These are phyloP conservation scores for button mushroom (Agaricus bisporus) DNA, from an alignment of 768 basidiomycete species.

Conservation along the genomic window DNA sequence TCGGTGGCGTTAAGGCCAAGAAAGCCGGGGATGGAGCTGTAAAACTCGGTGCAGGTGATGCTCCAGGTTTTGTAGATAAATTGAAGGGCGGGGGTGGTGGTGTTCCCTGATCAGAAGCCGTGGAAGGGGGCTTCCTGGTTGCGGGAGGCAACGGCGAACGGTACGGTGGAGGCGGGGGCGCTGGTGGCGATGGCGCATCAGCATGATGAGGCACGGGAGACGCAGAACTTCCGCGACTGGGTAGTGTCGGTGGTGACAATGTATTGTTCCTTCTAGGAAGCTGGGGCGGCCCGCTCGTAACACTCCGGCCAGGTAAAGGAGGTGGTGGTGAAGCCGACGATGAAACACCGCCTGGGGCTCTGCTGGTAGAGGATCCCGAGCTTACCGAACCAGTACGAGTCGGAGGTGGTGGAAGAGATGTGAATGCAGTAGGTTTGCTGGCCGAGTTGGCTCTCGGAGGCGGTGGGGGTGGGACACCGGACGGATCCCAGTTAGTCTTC, in stretches of 20 bases:
- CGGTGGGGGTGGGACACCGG: slow-evolving; percentile 44
- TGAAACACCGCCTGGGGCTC: slow-evolving; percentile 11
- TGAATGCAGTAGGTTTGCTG: slow-evolving; percentile 23
- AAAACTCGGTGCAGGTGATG: slow-evolving; percentile 13
- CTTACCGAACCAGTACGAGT: slow-evolving; percentile 22
- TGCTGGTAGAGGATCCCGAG: slow-evolving; percentile 9
- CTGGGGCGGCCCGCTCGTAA: slow-evolving; percentile 20
- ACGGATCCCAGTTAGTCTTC: slow-evolving; percentile 61
- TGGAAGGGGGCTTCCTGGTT: neutral
- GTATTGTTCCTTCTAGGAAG: slow-evolving; percentile 20
- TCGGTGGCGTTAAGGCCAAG: slow-evolving; percentile 16
- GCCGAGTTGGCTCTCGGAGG: slow-evolving; percentile 32
- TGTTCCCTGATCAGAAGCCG: neutral
- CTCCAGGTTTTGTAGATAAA: slow-evolving; percentile 11
- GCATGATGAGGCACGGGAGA: slow-evolving; percentile 11
- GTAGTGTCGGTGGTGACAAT: slow-evolving; percentile 17
- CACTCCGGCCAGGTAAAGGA: slow-evolving; percentile 17
- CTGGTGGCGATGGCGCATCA: slow-evolving; percentile 8
- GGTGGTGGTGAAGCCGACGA: slow-evolving; percentile 12
- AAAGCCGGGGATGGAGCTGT: slow-evolving; percentile 13
- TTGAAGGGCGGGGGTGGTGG: slow-evolving; percentile 12
- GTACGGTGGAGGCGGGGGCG: slow-evolving; percentile 5
- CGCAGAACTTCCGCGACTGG: slow-evolving; percentile 13
- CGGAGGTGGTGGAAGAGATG: slow-evolving; percentile 30
- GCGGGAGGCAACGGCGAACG: slow-evolving; percentile 10